Base-by-base conservation (phyloP, 164 flowering plant species). In the Santalum album region DNA sequence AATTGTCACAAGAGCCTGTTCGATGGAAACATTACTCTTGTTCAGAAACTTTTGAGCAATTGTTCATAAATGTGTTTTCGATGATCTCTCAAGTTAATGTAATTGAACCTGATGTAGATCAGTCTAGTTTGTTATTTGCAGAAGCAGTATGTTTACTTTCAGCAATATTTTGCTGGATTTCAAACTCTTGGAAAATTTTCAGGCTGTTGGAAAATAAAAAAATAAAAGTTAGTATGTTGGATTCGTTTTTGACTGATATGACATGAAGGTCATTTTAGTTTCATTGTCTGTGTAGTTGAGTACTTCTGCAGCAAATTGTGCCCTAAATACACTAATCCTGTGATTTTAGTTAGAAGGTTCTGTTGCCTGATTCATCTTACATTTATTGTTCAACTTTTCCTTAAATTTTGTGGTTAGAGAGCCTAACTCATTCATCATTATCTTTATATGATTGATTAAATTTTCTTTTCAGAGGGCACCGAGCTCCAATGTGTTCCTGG, bases 401-500 rank as follows among this genome's bases (percentile, higher is more conserved):
- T 49, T 22, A 27, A 22, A 12, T 49, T 3, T 15, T n/a, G n/a
- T n/a, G n/a, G n/a, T n/a, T n/a, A n/a, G n/a, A 1, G 17, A 9
- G 9, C 14, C 3, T 38, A 9, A 16, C 16, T 15, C 14, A 2
- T 38, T 2, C 16, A 15, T 38, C 0, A 11, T 9, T 6, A 23
- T 49, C 15, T 29, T 22, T 57, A 3, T 42, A 51, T 22, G 49
- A 43, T 42, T 45, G 15, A 0, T 56, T 21, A 17, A 32, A 69
- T 32, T 54, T 58, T 19, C 61, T 57, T 23, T 34, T 25, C 91
- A 92, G 97, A 76, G 77, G 95, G 82, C 42, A 71, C 83, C 29
- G 90, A 92, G 45, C 92, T 92, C 25, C 96, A 92, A 57, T 70
- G 87, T 65, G 97, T 92, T 58, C 99, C 99, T 61, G 95, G 84